Evolutionary conservation across 768 basidiomycete species (phyloP).

Genomic region (Russula olivacea): DNA sequence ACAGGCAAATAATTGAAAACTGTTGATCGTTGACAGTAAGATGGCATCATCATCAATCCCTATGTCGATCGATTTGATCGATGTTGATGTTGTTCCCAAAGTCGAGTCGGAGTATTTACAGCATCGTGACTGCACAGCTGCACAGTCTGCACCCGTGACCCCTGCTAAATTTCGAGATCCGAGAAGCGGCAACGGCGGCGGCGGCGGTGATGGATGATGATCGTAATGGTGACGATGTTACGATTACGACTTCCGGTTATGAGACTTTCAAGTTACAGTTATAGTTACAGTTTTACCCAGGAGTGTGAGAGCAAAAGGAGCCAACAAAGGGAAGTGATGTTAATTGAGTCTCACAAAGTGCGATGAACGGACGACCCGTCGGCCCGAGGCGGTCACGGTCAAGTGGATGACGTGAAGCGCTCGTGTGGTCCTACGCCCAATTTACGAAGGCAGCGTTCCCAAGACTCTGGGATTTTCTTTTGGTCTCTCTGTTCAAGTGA

Average conservation of each 20-base stretch:
- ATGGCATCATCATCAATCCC: not conserved
- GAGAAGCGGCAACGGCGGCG: not conserved
- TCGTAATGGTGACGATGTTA: not conserved
- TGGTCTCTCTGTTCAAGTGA: not conserved
- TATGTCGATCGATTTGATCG: not conserved
- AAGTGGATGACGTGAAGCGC: not conserved
- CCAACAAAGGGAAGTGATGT: not conserved
- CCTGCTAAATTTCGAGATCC: not conserved
- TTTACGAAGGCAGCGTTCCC: not conserved
- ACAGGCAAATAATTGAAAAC: not conserved
- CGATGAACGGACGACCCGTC: too few species aligned
- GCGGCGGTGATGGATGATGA: not conserved
- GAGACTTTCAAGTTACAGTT: not conserved
- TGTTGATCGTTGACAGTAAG: not conserved
- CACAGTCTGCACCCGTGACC: not conserved
- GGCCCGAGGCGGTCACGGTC: not conserved
- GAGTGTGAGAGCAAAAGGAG: not conserved
- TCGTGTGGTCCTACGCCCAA: not conserved
- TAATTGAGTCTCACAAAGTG: too few species aligned
- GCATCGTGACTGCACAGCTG: too few species aligned
- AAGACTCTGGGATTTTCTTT: not conserved
- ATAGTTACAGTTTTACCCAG: not conserved
- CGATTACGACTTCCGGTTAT: not conserved
- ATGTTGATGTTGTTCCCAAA: not conserved
- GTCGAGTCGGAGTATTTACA: not conserved